phyloP scores from a whole-genome alignment of 352 stramenopile species.

The Pythium coloratum region DNA sequence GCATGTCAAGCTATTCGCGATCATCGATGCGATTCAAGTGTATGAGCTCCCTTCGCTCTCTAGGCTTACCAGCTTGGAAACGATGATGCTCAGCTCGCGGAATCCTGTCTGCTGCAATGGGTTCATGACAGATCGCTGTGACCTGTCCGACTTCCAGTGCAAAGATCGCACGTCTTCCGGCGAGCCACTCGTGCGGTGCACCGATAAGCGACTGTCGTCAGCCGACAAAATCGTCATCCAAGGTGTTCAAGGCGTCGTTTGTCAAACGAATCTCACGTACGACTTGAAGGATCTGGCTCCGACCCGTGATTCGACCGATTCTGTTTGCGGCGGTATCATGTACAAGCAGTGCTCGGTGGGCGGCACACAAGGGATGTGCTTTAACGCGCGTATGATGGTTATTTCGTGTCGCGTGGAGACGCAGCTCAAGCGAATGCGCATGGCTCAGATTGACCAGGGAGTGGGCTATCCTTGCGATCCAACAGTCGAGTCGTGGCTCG shows the following conservation, averaged over 20 bases:
- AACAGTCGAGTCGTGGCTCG: slow-evolving; percentile 20
- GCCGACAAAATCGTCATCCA: background rate
- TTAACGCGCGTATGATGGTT: slow-evolving; percentile 13
- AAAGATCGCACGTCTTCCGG: background rate
- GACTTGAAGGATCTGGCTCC: slow-evolving; percentile 14
- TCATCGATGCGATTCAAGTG: slow-evolving; percentile 9
- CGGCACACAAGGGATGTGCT: slow-evolving; percentile 20
- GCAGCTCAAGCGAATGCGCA: slow-evolving; percentile 7
- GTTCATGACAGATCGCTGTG: background rate
- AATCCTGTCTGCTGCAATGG: slow-evolving; percentile 16
- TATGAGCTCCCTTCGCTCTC: slow-evolving; percentile 6
- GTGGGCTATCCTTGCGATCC: slow-evolving; percentile 20
- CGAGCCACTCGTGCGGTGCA: slow-evolving; percentile 8
- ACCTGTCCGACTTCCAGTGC: slow-evolving; percentile 13
- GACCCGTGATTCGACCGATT: slow-evolving; percentile 6
- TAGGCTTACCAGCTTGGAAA: slow-evolving; percentile 1
- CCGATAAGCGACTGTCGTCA: background rate
- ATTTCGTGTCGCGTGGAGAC: slow-evolving; percentile 11
- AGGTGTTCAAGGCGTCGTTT: background rate
- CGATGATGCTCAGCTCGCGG: background rate
- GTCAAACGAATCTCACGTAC: background rate
- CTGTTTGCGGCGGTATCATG: slow-evolving; percentile 19
- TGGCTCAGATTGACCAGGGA: slow-evolving; percentile 14
- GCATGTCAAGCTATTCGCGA: background rate
- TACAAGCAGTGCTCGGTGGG: slow-evolving; percentile 25